phyloP scores from a whole-genome alignment of 2,329 filamentous ascomycete species.

The Aspergillus sp. region DNA sequence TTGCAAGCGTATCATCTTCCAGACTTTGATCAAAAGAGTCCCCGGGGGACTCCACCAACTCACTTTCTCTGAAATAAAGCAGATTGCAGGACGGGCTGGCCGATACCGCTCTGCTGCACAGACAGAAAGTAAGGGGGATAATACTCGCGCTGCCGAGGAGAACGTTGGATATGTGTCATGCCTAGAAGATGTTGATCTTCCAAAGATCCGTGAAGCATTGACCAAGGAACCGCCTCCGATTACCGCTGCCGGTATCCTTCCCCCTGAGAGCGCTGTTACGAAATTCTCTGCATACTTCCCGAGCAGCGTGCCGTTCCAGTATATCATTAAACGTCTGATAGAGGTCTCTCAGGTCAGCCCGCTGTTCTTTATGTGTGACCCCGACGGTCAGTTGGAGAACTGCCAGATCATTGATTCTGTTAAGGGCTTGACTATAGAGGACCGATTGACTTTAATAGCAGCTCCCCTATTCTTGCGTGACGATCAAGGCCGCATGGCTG shows the following conservation, averaged over 20 bases:
- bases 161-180: slow-evolving; percentile 69
- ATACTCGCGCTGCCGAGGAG: slow-evolving; percentile 11
- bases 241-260: slow-evolving; percentile 62
- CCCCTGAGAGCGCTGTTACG: slow-evolving; percentile 62
- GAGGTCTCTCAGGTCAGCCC: slow-evolving; percentile 57
- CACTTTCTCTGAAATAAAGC: slow-evolving; percentile 72
- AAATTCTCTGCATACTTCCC: slow-evolving; percentile 77
- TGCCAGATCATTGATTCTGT: slow-evolving; percentile 68
- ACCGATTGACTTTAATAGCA: slow-evolving; percentile 67
- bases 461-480: slow-evolving; percentile 58
- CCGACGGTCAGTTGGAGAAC: slow-evolving; percentile 56
- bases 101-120: slow-evolving; percentile 68
- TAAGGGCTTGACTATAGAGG: slow-evolving; percentile 57
- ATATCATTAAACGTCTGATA: slow-evolving; percentile 67
- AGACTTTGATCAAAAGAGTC: slow-evolving; percentile 65
- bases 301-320: slow-evolving; percentile 69
- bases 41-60: slow-evolving; percentile 52
- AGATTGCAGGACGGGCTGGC: slow-evolving; percentile 88
- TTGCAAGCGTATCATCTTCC: slow-evolving; percentile 84
- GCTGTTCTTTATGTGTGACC: slow-evolving; percentile 61
- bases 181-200: slow-evolving; percentile 62
- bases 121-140: slow-evolving; percentile 24
- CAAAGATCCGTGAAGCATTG: slow-evolving; percentile 56
- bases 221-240: slow-evolving; percentile 56
- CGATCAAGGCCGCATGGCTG: slow-evolving; percentile 30